Evolutionary conservation across 306 rosid species (phyloP), one percentile per base, ranked within the genome.

Genomic region (Rosa persica): DNA sequence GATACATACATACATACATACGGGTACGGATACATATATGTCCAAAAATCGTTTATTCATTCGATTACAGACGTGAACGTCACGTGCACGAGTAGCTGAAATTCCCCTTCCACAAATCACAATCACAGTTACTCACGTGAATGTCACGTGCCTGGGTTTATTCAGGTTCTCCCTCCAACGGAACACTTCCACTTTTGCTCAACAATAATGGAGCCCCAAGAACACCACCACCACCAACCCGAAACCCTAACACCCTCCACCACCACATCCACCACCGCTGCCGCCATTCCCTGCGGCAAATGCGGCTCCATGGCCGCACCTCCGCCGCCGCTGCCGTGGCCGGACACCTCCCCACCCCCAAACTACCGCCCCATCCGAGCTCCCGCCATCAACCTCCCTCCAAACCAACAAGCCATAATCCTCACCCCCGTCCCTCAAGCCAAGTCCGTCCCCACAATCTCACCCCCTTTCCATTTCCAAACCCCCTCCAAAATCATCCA

Each of bases 381-480:
- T n/a, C 97, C 97, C 4, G 97, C 97, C 2, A 47, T 92, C 60
- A 86, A 83, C 77, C 76, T 83, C 78, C 97, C 97, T 0, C 96
- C 95, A 2, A 89, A 87, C 2, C 86, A 87, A 15, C 92, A 92
- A 30, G 86, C 95, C 78, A 94, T 94, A 77, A 90, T 94, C 42
- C 95, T 92, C 25, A 75, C 98, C 3, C 97, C 98, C 0, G 92
- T 92, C 51, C 98, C 98, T 0, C 94, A 90, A 10, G 22, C 97
- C 57, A 93, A 92, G 68, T 75, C 76, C 13, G 97, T 92, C 34
- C 89, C 92, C 12, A 42, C 78, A 15, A 84, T 76, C 12, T 60
- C 86, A 6, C 88, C 89, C 0, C 93, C 97, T 6, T 74, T 65
- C 78, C 70, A 75, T 20, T 92, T 94, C 79, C 90, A 85, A 76